Evolutionary conservation across 1,284 basidiomycete genomes (phyloP), one percentile per base, ranked within the genome.

Genomic region (Vanrija pseudolonga): DNA sequence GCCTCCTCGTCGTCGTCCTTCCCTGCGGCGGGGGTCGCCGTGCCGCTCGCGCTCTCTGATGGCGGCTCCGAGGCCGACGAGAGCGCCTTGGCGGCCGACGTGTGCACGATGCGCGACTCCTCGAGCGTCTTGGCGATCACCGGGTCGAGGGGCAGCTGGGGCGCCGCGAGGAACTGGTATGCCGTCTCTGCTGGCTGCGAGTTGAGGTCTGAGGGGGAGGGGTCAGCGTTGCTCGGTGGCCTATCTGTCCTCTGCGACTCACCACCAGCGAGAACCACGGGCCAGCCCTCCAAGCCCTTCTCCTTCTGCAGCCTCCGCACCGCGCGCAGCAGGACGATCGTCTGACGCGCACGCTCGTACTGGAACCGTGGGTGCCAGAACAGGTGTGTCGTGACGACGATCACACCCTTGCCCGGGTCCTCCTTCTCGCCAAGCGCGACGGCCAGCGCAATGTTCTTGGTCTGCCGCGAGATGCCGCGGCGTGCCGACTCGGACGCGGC

Each of bases 351-450:
- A 46, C 94, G 83, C 76, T 98, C 95, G 72, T 97, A 98, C 0
- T 84, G 82, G 68, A 88, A 91, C 86, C 81, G 84, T 7, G 93
- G 92, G 74, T 96, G 92, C 94, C 94, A 97, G 76, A 98, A 97
- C 76, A 78, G 59, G 66, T 77, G 73, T 87, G 80, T 78, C 88
- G 85, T 90, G 12, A 90, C 82, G 3, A 84, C 78, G 8, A 81
- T 77, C 19, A 94, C 80, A 60, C 74, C 76, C 36, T 62, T 49
- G 0, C 60, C 65, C 7, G 72, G 67, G 12, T 72, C 66, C 37
- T 74, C 59, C 6, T 76, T 68, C 47, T 77, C 77, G 62, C 80
- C 77, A 45, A 97, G 76, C 3, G 85, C 86, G 19, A 89, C 82
- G 18, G 95, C 74, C 44, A 85, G 81, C 0, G 83, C 89, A 51